Conservation (phyloP, 2,329 filamentous ascomycete species). For the Scolecobasidium constrictum region DNA sequence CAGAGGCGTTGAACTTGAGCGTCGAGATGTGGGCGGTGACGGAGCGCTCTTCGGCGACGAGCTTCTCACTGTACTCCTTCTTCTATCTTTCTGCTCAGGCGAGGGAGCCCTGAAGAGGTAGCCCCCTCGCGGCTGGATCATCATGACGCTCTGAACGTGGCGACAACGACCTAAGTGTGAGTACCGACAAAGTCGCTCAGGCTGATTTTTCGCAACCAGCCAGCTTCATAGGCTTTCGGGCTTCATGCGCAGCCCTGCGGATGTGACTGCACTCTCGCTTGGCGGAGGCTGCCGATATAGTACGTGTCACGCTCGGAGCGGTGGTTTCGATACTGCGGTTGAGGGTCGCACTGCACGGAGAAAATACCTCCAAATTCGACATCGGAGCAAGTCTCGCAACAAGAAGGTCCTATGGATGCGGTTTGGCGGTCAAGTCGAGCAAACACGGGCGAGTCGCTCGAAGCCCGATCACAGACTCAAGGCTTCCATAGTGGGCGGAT, state of each 20-base stretch:
- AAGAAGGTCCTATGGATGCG: neutral
- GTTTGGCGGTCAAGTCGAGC: neutral
- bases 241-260: neutral
- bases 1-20: neutral
- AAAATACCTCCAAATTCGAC: neutral
- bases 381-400: neutral
- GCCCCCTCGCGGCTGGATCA: neutral
- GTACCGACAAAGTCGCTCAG: neutral
- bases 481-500: neutral
- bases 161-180: neutral
- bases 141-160: neutral
- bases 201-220: neutral
- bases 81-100: neutral
- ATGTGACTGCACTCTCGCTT: neutral
- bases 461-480: neutral
- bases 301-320: neutral
- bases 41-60: neutral
- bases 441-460: neutral
- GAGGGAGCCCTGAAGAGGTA: neutral
- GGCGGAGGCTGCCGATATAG: neutral
- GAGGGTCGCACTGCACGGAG: neutral
- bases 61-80: neutral
- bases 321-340: neutral
- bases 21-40: neutral
- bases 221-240: neutral